Evolutionary conservation across 106 monocot species (phyloP), one percentile per base, ranked within the genome.

Genomic region (Ottelia alismoides): DNA sequence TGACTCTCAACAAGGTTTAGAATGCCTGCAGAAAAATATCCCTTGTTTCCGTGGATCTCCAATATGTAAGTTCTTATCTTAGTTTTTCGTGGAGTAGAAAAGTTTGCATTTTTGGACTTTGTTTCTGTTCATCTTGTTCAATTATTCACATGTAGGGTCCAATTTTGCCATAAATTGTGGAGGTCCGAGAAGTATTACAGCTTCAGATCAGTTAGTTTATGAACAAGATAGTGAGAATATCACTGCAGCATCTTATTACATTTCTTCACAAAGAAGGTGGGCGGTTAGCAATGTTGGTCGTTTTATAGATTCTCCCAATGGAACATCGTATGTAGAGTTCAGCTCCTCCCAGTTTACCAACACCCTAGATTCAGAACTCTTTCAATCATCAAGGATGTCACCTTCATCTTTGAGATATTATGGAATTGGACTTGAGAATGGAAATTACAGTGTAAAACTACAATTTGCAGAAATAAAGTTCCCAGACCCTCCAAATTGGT

Each of bases 141-240:
- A n/a, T n/a, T n/a, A n/a, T n/a, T n/a, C n/a, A n/a, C n/a, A n/a
- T n/a, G n/a, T n/a, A n/a, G n/a, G n/a, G n/a, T n/a, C n/a, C n/a
- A n/a, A n/a, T n/a, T 76, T 98, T 68, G 89, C 71, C 27, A 69
- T 98, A 60, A 85, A 79, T 2, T 98, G 96, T 75, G 96, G 96
- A 48, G 78, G 81, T 44, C 53, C 25, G 52, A 76, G 11, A 76
- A 52, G 47, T 22, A 59, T 98, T 12, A 74, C 61, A 45, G 49
- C 58, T 26, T 60, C 59, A 49, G 76, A 78, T 59, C 64, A 74
- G 23, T 77, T 56, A 22, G 22, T 19, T 5, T 98, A 79, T 70
- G 84, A 98, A 14, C 11, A 16, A 3, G 89, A 98, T 22, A 70
- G 64, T 63, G 57, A 52, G 49, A 47, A 25, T 71, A 74, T 98